phyloP scores from a whole-genome alignment of 2,329 filamentous ascomycete species.

The Colletotrichum abscissum region DNA sequence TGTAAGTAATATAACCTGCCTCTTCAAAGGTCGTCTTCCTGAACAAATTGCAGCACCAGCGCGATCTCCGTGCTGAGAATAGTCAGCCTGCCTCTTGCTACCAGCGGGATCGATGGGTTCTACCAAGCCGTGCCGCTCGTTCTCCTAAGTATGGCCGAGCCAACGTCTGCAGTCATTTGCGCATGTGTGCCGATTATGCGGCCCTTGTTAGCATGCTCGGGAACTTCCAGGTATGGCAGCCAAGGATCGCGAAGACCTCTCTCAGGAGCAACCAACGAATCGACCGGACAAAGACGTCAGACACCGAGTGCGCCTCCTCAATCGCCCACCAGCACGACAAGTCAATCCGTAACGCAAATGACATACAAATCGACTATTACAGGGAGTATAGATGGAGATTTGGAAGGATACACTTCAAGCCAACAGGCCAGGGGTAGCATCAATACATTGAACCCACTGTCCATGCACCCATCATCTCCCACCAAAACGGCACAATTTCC shows the following conservation, averaged over 20 bases:
- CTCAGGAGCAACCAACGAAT: not conserved
- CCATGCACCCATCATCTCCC: not conserved
- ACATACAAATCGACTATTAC: not conserved
- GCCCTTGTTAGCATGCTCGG: not conserved
- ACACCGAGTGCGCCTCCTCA: not conserved
- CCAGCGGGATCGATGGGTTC: not conserved
- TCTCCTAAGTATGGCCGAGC: not conserved
- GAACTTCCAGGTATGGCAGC: not conserved
- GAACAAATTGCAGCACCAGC: not conserved
- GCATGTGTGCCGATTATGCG: constrained; percentile 12
- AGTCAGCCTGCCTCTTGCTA: not conserved
- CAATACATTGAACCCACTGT: not conserved
- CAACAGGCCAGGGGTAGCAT: not conserved
- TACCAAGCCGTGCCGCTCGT: constrained; percentile 6
- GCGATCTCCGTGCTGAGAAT: constrained; percentile 11
- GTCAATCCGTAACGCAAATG: too few species aligned
- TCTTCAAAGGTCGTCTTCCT: too few species aligned
- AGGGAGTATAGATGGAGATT: not conserved
- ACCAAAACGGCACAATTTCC: not conserved
- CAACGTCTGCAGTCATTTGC: constrained; percentile 1
- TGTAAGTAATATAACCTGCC: constrained; percentile 6
- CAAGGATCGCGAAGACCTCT: not conserved
- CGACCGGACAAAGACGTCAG: not conserved
- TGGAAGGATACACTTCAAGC: not conserved
- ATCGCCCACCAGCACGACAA: not conserved